Conservation (phyloP, 169 alveolate genomes). For the Plasmodium falciparum region DNA sequence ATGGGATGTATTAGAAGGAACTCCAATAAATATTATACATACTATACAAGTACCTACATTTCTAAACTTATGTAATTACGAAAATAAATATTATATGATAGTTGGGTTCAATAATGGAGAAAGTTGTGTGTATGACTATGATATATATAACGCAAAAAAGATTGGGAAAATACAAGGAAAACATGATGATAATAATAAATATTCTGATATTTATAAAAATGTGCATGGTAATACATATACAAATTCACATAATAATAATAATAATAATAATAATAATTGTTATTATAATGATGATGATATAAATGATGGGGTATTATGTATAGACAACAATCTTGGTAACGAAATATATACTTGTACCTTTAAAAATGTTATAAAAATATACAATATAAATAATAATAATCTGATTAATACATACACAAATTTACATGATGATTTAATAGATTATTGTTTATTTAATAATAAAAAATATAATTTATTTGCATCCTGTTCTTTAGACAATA, state of each 20-base stretch:
- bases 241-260: not conserved
- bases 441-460: constrained; percentile 62
- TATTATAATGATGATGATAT: constrained; percentile 10
- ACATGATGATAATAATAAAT: constrained; percentile 7
- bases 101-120: constrained; percentile 51
- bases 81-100: constrained; percentile 26
- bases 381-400: constrained; percentile 34
- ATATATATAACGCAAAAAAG: constrained; percentile 34
- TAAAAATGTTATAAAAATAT: constrained; percentile 26
- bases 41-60: constrained; percentile 51
- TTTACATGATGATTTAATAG: constrained; percentile 51
- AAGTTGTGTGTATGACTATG: constrained; percentile 30
- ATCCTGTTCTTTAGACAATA: constrained; percentile 62
- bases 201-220: not conserved
- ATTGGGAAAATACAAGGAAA: not conserved
- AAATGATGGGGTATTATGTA: constrained; percentile 40
- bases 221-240: not conserved
- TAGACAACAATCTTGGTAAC: constrained; percentile 39
- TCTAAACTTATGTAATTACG: constrained; percentile 63
- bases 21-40: constrained; percentile 33
- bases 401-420: constrained; percentile 31
- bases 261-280: not conserved
- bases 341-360: constrained; percentile 36
- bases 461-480: constrained; percentile 58
- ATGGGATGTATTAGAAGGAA: constrained; percentile 54